These are phyloP conservation scores for Myxozyma mucilagina DNA, from an alignment of 805 yeast species.

Conservation along the genomic window DNA sequence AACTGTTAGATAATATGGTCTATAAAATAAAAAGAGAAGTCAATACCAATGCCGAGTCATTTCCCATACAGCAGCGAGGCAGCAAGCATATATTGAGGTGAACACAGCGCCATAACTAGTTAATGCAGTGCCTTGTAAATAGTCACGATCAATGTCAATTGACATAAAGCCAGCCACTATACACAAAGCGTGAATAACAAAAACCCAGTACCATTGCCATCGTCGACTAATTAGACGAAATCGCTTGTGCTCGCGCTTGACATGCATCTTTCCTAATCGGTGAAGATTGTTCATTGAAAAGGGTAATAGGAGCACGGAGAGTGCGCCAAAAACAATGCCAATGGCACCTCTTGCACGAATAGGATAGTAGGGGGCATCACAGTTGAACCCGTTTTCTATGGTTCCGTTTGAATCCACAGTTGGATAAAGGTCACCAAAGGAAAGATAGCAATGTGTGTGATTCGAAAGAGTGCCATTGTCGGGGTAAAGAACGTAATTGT, in stretches of 20 bases:
- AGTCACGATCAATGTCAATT: conserved; percentile 37
- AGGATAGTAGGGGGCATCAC: conserved; percentile 34
- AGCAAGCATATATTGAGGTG: conserved; percentile 31
- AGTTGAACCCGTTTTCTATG: conserved; percentile 30
- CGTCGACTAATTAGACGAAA: conserved; percentile 34
- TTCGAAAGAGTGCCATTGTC: conserved; percentile 38
- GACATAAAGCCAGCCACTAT: conserved; percentile 38
- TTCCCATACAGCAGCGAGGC: conserved; percentile 35
- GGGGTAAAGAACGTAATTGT: conserved; percentile 32
- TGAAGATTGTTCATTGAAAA: conserved; percentile 35
- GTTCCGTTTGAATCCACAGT: conserved; percentile 33
- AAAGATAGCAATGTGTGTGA: conserved; percentile 35
- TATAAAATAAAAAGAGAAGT: neutral
- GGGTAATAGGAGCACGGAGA: conserved; percentile 31
- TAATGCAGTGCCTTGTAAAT: conserved; percentile 35
- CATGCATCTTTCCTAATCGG: conserved; percentile 34
- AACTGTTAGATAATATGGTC: neutral
- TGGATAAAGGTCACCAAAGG: conserved; percentile 35
- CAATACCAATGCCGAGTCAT: conserved; percentile 36
- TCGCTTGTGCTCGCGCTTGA: conserved; percentile 28
- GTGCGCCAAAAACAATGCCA: conserved; percentile 34
- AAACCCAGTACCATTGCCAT: conserved; percentile 40
- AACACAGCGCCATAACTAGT: conserved; percentile 34
- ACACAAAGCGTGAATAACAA: conserved; percentile 33
- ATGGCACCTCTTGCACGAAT: conserved; percentile 34